Conservation (phyloP, 495 filamentous ascomycete genomes). For the Massariosphaeria phaeospora region DNA sequence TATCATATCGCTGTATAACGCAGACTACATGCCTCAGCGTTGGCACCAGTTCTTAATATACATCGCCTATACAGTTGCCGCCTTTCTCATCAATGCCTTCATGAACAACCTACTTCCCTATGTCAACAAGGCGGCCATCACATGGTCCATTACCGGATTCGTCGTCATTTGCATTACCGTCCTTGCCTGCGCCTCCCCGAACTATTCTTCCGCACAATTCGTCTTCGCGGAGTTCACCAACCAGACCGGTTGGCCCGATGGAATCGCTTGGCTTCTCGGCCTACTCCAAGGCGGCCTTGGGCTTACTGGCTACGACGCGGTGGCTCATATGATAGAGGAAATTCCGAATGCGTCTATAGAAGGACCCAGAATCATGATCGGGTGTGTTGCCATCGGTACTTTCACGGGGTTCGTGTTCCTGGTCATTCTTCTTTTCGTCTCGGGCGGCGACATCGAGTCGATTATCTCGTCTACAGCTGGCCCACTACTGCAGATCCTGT, state of each 20-base stretch:
- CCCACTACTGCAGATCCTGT: slow-evolving; percentile 65
- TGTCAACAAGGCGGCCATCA: slow-evolving; percentile 60
- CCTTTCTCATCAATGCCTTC: slow-evolving; percentile 64
- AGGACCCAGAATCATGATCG: slow-evolving; percentile 69
- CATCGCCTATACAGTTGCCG: slow-evolving; percentile 57
- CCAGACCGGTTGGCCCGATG: slow-evolving; percentile 53
- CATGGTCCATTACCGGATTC: slow-evolving; percentile 65
- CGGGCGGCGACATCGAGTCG: slow-evolving; percentile 49
- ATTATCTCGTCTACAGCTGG: slow-evolving; percentile 60
- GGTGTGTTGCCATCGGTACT: slow-evolving; percentile 63
- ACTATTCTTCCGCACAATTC: slow-evolving; percentile 57
- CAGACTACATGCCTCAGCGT: slow-evolving; percentile 49
- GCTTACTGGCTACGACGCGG: slow-evolving; percentile 52
- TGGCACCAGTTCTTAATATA: slow-evolving; percentile 78
- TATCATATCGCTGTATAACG: slow-evolving; percentile 44
- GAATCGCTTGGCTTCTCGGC: slow-evolving; percentile 50
- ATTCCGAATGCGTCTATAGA: slow-evolving; percentile 63
- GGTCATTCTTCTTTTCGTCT: slow-evolving; percentile 59
- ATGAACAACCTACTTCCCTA: slow-evolving; percentile 57
- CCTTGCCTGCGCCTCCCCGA: slow-evolving; percentile 56
- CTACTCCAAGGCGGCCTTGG: slow-evolving; percentile 53
- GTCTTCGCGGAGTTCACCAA: slow-evolving; percentile 47
- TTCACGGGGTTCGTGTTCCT: slow-evolving; percentile 67
- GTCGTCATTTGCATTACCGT: slow-evolving; percentile 64
- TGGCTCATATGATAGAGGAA: slow-evolving; percentile 57